These are phyloP conservation scores for Pythium guiyangense DNA, from an alignment of 352 stramenopile genomes.

Conservation along the genomic window DNA sequence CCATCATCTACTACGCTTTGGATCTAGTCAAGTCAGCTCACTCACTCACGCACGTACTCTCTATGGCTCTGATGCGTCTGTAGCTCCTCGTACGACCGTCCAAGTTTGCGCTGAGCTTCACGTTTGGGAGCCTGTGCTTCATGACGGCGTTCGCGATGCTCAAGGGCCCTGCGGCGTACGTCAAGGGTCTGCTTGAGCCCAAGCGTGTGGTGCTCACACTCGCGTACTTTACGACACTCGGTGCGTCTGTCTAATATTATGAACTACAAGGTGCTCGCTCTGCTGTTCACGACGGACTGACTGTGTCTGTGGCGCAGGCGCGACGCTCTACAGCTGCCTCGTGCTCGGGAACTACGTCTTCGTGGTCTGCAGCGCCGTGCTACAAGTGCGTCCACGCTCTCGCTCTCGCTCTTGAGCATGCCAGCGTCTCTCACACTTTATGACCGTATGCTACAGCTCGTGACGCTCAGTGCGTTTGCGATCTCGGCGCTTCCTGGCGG, in stretches of 20 bases:
- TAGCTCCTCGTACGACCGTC: conserved; percentile 77
- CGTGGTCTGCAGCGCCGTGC: conserved; percentile 71
- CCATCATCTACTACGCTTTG: too few species aligned
- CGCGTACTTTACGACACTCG: conserved; percentile 66
- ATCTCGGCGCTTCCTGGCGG: conserved; percentile 58
- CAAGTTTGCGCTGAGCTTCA: conserved; percentile 83
- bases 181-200: conserved; percentile 50
- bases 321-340: conserved; percentile 80
- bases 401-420: too few species aligned
- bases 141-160: conserved; percentile 79
- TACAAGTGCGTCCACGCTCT: conserved; percentile 23
- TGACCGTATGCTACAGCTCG: conserved; percentile 43
- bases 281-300: too few species aligned
- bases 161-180: conserved; percentile 58
- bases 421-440: neutral
- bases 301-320: conserved; percentile 25
- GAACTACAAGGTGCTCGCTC: too few species aligned
- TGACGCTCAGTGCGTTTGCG: conserved; percentile 53
- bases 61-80: neutral
- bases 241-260: conserved; percentile 32
- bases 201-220: conserved; percentile 61
- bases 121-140: conserved; percentile 68
- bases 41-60: too few species aligned
- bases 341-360: conserved; percentile 80
- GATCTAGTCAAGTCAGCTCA: too few species aligned